A percentile compares a stretch with the other conserved stretches of the same genome.
Evolutionary conservation across 2,329 filamentous ascomycete genomes (phyloP).

Genomic region (Monosporascus sp.): DNA sequence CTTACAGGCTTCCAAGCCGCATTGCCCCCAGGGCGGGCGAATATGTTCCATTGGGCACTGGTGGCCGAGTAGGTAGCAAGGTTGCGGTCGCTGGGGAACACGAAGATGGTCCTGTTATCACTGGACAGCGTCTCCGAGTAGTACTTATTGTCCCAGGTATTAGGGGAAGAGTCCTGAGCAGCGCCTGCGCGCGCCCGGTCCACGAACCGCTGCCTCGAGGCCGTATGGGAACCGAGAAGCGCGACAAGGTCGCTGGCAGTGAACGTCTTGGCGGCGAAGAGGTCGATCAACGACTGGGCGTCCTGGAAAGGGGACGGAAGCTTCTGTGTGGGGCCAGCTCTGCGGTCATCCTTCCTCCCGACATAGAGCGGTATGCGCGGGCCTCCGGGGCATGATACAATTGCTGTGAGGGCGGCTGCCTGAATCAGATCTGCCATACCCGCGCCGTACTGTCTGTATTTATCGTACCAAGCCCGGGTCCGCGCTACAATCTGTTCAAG

Average conservation of each 20-base stretch:
- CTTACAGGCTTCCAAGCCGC: slow-evolving; percentile 20
- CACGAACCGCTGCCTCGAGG: slow-evolving; percentile 41
- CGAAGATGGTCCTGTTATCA: slow-evolving; percentile 25
- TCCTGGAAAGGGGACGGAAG: slow-evolving; percentile 37
- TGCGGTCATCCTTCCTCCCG: slow-evolving; percentile 40
- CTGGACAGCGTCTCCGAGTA: slow-evolving; percentile 37
- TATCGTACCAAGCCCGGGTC: slow-evolving; percentile 32
- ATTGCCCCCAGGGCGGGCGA: slow-evolving; percentile 17
- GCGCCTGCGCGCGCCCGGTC: slow-evolving; percentile 31
- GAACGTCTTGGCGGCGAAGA: slow-evolving; percentile 48
- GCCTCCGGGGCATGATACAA: slow-evolving; percentile 46
- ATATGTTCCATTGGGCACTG: slow-evolving; percentile 14
- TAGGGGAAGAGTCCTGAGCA: slow-evolving; percentile 43
- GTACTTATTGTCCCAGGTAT: slow-evolving; percentile 45
- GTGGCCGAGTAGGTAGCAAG: slow-evolving; percentile 18
- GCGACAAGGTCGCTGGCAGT: slow-evolving; percentile 44
- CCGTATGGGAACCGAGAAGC: slow-evolving; percentile 49
- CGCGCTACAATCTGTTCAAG: slow-evolving; percentile 35
- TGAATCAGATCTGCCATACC: slow-evolving; percentile 50
- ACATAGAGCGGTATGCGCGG: slow-evolving; percentile 45
- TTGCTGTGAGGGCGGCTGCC: slow-evolving; percentile 41
- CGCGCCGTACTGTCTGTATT: slow-evolving; percentile 34
- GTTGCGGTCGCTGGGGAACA: slow-evolving; percentile 26
- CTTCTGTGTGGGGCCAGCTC: slow-evolving; percentile 35
- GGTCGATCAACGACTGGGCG: slow-evolving; percentile 36